A percentile compares a stretch with the other conserved stretches of the same genome.
These are phyloP conservation scores for Daldinia sp. DNA, from an alignment of 2,329 filamentous ascomycete species.

Conservation along the genomic window DNA sequence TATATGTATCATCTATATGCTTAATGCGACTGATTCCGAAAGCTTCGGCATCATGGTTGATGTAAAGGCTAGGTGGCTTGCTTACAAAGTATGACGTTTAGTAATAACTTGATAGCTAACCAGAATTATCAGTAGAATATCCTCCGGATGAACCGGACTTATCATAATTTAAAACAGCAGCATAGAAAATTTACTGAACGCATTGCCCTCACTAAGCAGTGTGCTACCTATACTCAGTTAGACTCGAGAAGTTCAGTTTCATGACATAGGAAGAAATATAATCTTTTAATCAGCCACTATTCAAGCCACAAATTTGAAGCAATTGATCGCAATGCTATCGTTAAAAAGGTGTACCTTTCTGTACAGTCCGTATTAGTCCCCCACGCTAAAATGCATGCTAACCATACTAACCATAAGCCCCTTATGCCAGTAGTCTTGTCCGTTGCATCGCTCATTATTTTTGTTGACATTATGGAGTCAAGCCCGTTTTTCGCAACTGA, in stretches of 20 bases:
- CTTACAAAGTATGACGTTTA: background rate
- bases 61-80: background rate
- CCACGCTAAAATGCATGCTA: slow-evolving; percentile 4
- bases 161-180: background rate
- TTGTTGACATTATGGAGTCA: slow-evolving; percentile 9
- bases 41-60: background rate
- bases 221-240: background rate
- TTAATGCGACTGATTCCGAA: too few relatives aligned
- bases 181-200: background rate
- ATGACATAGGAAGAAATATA: background rate
- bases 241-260: background rate
- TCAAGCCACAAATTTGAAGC: slow-evolving; percentile 2
- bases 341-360: background rate
- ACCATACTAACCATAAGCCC: slow-evolving; percentile 10
- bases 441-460: slow-evolving; percentile 8
- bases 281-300: slow-evolving; percentile 4
- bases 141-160: background rate
- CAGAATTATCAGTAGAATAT: background rate
- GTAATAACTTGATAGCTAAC: background rate
- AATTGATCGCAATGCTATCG: background rate
- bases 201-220: background rate
- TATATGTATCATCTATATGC: too few relatives aligned
- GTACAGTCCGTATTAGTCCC: background rate
- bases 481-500: slow-evolving; percentile 1
- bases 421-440: slow-evolving; percentile 1